These are phyloP conservation scores for Carex scoparia DNA, from an alignment of 176 grass and related monocot species.

Conservation along the genomic window DNA sequence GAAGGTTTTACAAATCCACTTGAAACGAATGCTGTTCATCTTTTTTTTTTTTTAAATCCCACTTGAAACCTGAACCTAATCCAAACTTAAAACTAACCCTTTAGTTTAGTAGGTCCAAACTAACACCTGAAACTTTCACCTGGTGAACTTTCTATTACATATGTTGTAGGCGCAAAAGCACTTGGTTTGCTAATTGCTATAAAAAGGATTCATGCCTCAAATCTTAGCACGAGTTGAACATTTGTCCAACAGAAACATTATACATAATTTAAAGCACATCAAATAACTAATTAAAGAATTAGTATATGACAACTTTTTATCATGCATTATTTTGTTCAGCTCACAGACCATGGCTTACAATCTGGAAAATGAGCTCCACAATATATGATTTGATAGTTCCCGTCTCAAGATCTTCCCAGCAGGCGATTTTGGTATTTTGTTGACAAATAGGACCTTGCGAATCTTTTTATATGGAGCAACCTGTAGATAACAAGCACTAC, in stretches of 20 bases:
- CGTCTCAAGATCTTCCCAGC: slow-evolving; percentile 69
- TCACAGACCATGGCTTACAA: slow-evolving; percentile 20
- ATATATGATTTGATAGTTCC: slow-evolving; percentile 34
- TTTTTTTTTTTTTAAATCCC: no score
- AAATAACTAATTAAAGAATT: not conserved
- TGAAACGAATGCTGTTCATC: no score
- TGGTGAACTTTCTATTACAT: not conserved
- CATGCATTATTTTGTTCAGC: not conserved
- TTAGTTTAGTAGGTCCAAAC: no score
- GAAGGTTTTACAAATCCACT: no score
- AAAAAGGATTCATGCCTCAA: not conserved
- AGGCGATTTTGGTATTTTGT: slow-evolving; percentile 59
- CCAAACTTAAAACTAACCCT: no score
- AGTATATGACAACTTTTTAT: not conserved
- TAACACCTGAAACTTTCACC: not conserved
- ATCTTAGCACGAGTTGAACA: not conserved
- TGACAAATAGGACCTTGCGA: slow-evolving; percentile 45
- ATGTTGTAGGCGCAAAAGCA: not conserved
- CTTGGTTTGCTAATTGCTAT: not conserved
- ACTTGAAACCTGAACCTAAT: no score
- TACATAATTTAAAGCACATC: not conserved
- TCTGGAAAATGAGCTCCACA: slow-evolving; percentile 21
- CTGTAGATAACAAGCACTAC: slow-evolving; percentile 5
- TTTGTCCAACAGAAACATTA: not conserved
- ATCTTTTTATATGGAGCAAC: slow-evolving; percentile 82